These are phyloP conservation scores for Pseudotulostoma volvatum DNA, from an alignment of 495 filamentous ascomycete species.

Conservation along the genomic window DNA sequence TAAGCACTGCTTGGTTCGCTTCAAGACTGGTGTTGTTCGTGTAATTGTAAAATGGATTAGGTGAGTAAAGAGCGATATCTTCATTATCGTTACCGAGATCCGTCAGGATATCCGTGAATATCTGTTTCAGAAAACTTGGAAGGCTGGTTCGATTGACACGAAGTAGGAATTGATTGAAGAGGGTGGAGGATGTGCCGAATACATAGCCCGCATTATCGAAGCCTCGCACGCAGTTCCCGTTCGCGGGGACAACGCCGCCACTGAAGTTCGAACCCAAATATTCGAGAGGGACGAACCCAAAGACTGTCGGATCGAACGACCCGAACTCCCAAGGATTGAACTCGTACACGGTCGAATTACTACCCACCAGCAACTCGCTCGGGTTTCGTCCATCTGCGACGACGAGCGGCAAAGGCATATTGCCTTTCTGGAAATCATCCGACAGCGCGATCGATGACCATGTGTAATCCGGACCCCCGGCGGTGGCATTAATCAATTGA, in stretches of 20 bases:
- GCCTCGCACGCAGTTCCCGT: conserved; percentile 51
- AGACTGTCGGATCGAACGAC: conserved; percentile 63
- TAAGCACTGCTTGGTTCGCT: conserved; percentile 36
- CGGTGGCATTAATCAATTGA: conserved; percentile 59
- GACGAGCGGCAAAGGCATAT: conserved; percentile 64
- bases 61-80: conserved; percentile 65
- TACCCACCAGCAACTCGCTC: conserved; percentile 41
- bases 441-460: conserved; percentile 68
- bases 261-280: conserved; percentile 70
- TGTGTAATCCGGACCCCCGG: conserved; percentile 65
- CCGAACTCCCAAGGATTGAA: conserved; percentile 82
- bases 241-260: conserved; percentile 38
- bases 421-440: conserved; percentile 44
- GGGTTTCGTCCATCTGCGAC: conserved; percentile 59
- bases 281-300: conserved; percentile 55
- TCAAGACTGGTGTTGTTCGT: conserved; percentile 42
- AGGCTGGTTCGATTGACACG: conserved; percentile 33
- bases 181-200: conserved; percentile 69
- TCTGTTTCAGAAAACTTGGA: conserved; percentile 33
- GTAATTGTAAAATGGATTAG: conserved; percentile 71
- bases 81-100: conserved; percentile 37
- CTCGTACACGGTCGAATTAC: conserved; percentile 67
- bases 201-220: conserved; percentile 79
- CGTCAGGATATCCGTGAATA: conserved; percentile 34
- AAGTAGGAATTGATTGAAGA: conserved; percentile 66